Conservation (phyloP, 2,329 filamentous ascomycete genomes). For the Polytolypa hystricis region DNA sequence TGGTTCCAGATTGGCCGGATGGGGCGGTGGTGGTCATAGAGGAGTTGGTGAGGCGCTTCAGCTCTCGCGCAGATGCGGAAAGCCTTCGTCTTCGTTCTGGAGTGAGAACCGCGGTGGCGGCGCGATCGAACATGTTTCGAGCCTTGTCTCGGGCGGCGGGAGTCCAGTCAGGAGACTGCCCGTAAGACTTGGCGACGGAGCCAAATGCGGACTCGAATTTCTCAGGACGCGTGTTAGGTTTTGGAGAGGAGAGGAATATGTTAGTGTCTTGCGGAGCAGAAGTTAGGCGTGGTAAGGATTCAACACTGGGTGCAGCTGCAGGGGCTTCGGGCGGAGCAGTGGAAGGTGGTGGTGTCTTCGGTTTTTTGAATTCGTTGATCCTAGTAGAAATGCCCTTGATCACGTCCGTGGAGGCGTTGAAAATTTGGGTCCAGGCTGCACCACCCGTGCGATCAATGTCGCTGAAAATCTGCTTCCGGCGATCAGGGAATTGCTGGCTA, state of each 20-base stretch:
- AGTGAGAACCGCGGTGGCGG: slow-evolving; percentile 28
- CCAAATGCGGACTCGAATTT: slow-evolving; percentile 33
- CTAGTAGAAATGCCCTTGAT: slow-evolving; percentile 57
- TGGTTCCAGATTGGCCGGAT: slow-evolving; percentile 37
- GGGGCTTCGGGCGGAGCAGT: slow-evolving; percentile 30
- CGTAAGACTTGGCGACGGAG: slow-evolving; percentile 36
- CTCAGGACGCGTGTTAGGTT: slow-evolving; percentile 25
- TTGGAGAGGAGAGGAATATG: slow-evolving; percentile 34
- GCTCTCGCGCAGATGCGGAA: slow-evolving; percentile 26
- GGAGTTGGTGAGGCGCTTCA: slow-evolving; percentile 25
- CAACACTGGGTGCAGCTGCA: slow-evolving; percentile 29
- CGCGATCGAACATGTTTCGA: slow-evolving; percentile 28
- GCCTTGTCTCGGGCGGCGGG: slow-evolving; percentile 28
- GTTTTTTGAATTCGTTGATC: slow-evolving; percentile 51
- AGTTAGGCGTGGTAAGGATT: slow-evolving; percentile 40
- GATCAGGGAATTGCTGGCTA: slow-evolving; percentile 59
- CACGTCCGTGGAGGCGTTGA: slow-evolving; percentile 55
- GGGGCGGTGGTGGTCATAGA: slow-evolving; percentile 35
- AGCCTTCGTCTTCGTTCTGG: slow-evolving; percentile 30
- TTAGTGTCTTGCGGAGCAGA: slow-evolving; percentile 38
- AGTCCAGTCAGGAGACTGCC: slow-evolving; percentile 33
- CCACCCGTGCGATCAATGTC: slow-evolving; percentile 77
- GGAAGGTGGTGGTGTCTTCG: slow-evolving; percentile 21
- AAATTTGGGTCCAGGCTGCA: slow-evolving; percentile 71
- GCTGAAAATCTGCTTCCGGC: slow-evolving; percentile 70